Evolutionary conservation across 1,284 basidiomycete genomes (phyloP).

Genomic region (Lentinus polychrous): DNA sequence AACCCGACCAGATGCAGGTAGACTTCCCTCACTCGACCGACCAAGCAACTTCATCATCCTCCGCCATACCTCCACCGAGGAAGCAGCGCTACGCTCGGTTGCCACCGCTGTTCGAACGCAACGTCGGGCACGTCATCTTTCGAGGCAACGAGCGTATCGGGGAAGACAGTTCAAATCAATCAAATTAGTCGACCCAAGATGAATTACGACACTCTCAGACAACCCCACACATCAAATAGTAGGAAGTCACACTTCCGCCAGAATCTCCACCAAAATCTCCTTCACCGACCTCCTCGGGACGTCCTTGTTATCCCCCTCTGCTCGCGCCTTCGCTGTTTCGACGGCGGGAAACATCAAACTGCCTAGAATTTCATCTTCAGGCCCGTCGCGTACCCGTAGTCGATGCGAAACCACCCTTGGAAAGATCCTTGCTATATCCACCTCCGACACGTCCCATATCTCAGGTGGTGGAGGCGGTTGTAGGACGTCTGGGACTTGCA

Average conservation of each 20-base stretch:
- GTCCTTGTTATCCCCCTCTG: slow-evolving; percentile 14
- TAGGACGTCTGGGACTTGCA: background rate
- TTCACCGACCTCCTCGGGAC: slow-evolving; percentile 41
- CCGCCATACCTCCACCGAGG: background rate
- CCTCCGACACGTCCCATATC: slow-evolving; percentile 58
- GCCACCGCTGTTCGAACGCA: slow-evolving; percentile 52
- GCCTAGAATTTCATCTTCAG: slow-evolving; percentile 59
- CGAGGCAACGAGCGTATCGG: slow-evolving; percentile 42
- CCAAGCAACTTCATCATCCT: background rate
- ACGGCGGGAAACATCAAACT: slow-evolving; percentile 43
- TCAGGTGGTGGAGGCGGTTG: slow-evolving; percentile 12
- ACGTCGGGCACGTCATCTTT: slow-evolving; percentile 56
- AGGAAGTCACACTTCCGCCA: slow-evolving; percentile 39
- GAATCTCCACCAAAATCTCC: slow-evolving; percentile 49
- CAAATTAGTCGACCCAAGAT: background rate
- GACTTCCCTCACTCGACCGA: no score
- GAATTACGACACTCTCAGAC: background rate
- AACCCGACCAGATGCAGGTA: slow-evolving; percentile 3
- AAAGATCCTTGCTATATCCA: slow-evolving; percentile 62
- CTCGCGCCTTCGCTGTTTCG: slow-evolving; percentile 2
- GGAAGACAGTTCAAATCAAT: background rate
- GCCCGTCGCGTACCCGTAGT: slow-evolving; percentile 56
- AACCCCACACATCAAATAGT: background rate
- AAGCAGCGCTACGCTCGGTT: slow-evolving; percentile 22
- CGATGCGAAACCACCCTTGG: slow-evolving; percentile 68